Conservation (phyloP, 495 filamentous ascomycete genomes). For the Penicillium bialowiezense region DNA sequence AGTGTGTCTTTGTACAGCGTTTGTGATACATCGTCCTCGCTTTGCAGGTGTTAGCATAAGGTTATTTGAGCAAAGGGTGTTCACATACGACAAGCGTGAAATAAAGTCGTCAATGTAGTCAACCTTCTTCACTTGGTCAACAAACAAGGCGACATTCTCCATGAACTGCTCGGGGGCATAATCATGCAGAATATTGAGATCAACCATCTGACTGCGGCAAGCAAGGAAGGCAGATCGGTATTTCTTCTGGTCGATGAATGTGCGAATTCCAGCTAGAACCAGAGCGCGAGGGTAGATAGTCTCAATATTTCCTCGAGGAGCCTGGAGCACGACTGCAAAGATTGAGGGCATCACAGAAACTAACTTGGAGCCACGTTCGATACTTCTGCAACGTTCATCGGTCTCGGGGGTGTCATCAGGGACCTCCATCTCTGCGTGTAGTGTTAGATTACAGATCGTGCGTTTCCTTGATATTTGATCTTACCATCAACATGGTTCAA, state of each 20-base stretch:
- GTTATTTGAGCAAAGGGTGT: neutral
- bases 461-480: conserved; percentile 6
- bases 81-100: conserved; percentile 74
- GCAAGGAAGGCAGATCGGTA: conserved; percentile 81
- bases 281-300: conserved; percentile 92
- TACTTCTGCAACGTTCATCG: conserved; percentile 88
- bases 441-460: conserved; percentile 3
- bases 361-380: conserved; percentile 83
- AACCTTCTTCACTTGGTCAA: conserved; percentile 81
- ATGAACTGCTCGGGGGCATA: conserved; percentile 82
- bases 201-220: conserved; percentile 89
- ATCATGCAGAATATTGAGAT: conserved; percentile 98
- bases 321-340: conserved; percentile 80
- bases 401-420: conserved; percentile 85
- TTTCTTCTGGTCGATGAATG: conserved; percentile 71
- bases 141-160: conserved; percentile 67
- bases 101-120: conserved; percentile 90
- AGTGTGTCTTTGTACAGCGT: conserved; percentile 91
- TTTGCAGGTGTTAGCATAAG: conserved; percentile 30
- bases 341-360: conserved; percentile 87
- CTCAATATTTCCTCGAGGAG: conserved; percentile 93
- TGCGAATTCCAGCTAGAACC: conserved; percentile 82
- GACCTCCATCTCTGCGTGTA: conserved; percentile 63
- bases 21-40: conserved; percentile 89
- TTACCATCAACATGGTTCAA: conserved; percentile 64